These are phyloP conservation scores for Thinopyrum elongatum DNA, from an alignment of 176 grass and related monocot genomes.

Conservation along the genomic window DNA sequence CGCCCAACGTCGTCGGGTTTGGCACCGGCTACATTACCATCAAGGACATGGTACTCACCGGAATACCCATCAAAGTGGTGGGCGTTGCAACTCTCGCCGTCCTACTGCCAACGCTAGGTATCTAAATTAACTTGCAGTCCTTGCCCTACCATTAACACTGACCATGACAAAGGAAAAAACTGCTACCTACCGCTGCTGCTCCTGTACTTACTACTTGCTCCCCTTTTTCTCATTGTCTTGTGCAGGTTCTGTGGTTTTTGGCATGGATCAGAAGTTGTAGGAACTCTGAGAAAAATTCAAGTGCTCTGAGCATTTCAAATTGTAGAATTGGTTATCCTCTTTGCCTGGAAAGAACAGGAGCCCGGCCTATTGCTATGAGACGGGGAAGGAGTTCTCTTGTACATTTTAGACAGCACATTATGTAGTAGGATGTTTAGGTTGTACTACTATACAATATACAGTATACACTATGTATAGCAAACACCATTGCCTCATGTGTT, in stretches of 20 bases:
- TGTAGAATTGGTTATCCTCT: not conserved
- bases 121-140: not conserved
- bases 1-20: slow-evolving; percentile 65
- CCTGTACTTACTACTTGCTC: not conserved
- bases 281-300: not conserved
- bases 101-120: slow-evolving; percentile 70
- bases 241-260: too few relatives aligned
- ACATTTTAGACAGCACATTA: not conserved
- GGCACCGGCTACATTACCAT: slow-evolving; percentile 59
- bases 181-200: not conserved
- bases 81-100: slow-evolving; percentile 36
- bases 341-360: not conserved
- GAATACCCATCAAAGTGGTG: slow-evolving; percentile 47
- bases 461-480: too few relatives aligned
- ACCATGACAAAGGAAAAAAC: not conserved
- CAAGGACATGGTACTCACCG: slow-evolving; percentile 66
- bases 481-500: too few relatives aligned
- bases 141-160: not conserved
- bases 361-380: not conserved
- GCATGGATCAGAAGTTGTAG: slow-evolving; percentile 17
- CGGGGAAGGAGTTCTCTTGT: not conserved
- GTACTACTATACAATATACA: not conserved
- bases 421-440: not conserved
- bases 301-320: not conserved
- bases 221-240: not conserved